Conservation (phyloP, 768 basidiomycete genomes). For the Tricholoma bakamatsutake region DNA sequence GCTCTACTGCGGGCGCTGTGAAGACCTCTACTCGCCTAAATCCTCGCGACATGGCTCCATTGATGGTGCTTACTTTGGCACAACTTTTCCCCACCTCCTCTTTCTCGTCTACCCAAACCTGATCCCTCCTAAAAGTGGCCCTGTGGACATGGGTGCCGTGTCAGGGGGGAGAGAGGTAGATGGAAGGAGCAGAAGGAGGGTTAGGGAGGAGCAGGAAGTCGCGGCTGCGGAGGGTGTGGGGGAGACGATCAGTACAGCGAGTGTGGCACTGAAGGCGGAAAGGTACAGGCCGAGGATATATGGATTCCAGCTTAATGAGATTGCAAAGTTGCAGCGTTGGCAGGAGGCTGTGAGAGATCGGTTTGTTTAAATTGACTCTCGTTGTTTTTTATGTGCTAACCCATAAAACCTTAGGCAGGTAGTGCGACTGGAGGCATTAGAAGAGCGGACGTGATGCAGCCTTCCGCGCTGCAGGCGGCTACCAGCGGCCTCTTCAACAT, state of each 20-base stretch:
- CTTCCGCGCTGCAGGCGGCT: neutral
- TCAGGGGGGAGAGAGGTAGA: slow-evolving; percentile 20
- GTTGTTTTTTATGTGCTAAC: neutral
- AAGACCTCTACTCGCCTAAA: slow-evolving; percentile 98
- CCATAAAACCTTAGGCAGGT: slow-evolving; percentile 36
- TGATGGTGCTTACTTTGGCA: slow-evolving; percentile 98
- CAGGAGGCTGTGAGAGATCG: slow-evolving; percentile 89
- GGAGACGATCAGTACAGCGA: slow-evolving; percentile 71
- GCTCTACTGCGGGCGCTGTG: slow-evolving; percentile 96
- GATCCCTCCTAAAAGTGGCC: slow-evolving; percentile 74
- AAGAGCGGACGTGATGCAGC: slow-evolving; percentile 15
- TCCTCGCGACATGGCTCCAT: slow-evolving; percentile 95
- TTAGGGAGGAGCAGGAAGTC: slow-evolving; percentile 51
- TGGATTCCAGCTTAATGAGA: slow-evolving; percentile 94
- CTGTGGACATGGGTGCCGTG: slow-evolving; percentile 27
- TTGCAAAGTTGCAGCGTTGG: slow-evolving; percentile 91
- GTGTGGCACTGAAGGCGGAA: slow-evolving; percentile 84
- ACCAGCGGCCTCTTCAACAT: neutral
- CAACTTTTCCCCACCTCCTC: slow-evolving; percentile 93
- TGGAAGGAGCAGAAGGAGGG: slow-evolving; percentile 32
- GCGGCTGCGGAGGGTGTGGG: slow-evolving; percentile 50
- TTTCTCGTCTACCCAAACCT: slow-evolving; percentile 96
- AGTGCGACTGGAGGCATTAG: slow-evolving; percentile 41
- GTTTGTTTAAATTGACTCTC: slow-evolving; percentile 35
- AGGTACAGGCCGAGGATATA: slow-evolving; percentile 91